Evolutionary conservation across 2,329 filamentous ascomycete species (phyloP).

Genomic region (Chalaropsis ovoidea): DNA sequence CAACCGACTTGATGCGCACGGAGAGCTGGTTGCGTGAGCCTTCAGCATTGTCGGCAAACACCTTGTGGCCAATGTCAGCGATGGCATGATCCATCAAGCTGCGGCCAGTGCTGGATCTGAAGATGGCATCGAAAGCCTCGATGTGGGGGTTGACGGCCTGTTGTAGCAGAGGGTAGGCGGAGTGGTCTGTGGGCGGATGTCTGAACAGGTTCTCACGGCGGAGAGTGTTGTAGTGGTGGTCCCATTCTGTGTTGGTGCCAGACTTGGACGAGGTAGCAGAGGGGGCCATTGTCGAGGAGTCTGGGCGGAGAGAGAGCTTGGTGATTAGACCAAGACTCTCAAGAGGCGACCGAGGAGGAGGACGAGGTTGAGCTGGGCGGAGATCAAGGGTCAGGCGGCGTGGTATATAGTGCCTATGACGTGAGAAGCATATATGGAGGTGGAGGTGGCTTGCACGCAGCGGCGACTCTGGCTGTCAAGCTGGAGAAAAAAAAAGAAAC

Average conservation of each 20-base stretch:
- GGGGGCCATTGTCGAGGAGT: constrained; percentile 20
- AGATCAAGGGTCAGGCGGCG: not conserved
- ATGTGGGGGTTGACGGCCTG: constrained; percentile 84
- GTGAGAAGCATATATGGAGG: not conserved
- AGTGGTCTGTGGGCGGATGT: constrained; percentile 76
- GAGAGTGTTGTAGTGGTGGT: constrained; percentile 74
- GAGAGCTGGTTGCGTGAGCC: constrained; percentile 62
- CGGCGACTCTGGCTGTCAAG: not conserved
- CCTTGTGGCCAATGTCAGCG: constrained; percentile 81
- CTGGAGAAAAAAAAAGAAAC: not conserved
- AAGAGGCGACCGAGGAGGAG: not conserved
- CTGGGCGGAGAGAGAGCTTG: constrained; percentile 18
- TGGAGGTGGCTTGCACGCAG: not conserved
- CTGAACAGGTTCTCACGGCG: constrained; percentile 81
- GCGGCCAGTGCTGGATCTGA: constrained; percentile 34
- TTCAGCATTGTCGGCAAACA: constrained; percentile 63
- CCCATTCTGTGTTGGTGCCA: constrained; percentile 62
- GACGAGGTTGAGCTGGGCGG: not conserved
- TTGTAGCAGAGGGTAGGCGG: constrained; percentile 78
- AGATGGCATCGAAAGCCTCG: constrained; percentile 88
- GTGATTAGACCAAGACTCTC: constrained; percentile 16
- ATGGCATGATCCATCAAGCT: constrained; percentile 58
- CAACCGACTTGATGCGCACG: constrained; percentile 69
- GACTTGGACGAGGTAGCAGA: constrained; percentile 17
- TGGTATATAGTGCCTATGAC: not conserved